These are phyloP conservation scores for Pseudopyricularia javanii DNA, from an alignment of 2,329 filamentous ascomycete genomes.

Conservation along the genomic window DNA sequence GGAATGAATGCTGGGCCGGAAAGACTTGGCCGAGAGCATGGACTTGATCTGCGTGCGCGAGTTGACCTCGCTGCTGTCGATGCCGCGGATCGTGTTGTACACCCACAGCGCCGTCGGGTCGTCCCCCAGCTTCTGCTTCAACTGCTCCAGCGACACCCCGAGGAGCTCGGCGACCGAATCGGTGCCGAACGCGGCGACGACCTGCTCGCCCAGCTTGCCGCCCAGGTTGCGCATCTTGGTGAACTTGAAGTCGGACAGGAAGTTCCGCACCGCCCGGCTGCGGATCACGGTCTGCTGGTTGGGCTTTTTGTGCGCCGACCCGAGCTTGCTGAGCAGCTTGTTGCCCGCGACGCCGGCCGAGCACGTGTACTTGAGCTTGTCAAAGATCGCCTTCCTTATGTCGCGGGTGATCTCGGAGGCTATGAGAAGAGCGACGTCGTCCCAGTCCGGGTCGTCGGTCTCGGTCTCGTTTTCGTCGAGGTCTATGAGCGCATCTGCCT, in stretches of 20 bases:
- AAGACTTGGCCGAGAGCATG: constrained; percentile 95
- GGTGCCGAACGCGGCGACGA: constrained; percentile 69
- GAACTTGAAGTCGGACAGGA: constrained; percentile 77
- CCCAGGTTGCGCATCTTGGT: constrained; percentile 93
- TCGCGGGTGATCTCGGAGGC: constrained; percentile 79
- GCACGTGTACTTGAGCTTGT: constrained; percentile 74
- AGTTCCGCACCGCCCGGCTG: constrained; percentile 67
- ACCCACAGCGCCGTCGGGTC: constrained; percentile 72
- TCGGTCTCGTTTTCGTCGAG: constrained; percentile 62
- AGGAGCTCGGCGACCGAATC: constrained; percentile 69
- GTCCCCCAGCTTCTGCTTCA: constrained; percentile 68
- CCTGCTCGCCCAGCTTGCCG: constrained; percentile 83
- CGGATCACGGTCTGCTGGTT: constrained; percentile 91
- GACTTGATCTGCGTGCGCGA: constrained; percentile 88
- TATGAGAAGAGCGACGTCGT: constrained; percentile 78
- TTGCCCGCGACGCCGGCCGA: constrained; percentile 81
- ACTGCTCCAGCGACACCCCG: constrained; percentile 56
- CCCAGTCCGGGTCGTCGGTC: constrained; percentile 82
- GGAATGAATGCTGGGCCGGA: constrained; percentile 69
- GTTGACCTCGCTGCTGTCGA: constrained; percentile 81
- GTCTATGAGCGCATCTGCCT: constrained; percentile 69
- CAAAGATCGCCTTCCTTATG: constrained; percentile 56
- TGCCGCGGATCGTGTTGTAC: constrained; percentile 71
- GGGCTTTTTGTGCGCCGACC: constrained; percentile 83
- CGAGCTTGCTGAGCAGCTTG: constrained; percentile 89